These are phyloP conservation scores for Backusella tuberculispora DNA, from an alignment of 192 early-diverging fungal species.

Conservation along the genomic window DNA sequence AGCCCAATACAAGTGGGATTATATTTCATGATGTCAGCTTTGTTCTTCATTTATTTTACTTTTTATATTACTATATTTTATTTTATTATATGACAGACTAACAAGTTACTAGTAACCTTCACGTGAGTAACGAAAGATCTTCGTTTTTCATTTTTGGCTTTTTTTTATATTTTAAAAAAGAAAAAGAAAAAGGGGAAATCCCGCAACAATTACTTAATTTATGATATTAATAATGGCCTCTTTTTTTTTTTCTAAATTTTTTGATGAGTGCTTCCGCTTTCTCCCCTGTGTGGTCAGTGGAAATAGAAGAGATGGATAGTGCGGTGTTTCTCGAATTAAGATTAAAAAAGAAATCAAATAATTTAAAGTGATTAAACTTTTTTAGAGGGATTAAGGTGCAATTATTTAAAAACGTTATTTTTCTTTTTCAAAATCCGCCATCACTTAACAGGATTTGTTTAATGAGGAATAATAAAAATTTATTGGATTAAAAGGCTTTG, in stretches of 20 bases:
- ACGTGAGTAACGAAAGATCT: conserved; percentile 2
- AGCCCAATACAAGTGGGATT: not conserved
- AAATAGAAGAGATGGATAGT: not conserved
- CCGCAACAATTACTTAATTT: not conserved
- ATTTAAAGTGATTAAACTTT: conserved; percentile 5
- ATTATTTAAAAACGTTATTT: not conserved
- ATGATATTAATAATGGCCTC: not conserved
- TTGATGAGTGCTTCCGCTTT: not conserved
- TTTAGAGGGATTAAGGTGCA: not conserved
- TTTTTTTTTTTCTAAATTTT: not conserved
- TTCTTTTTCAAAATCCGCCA: not conserved
- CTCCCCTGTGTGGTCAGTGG: not conserved
- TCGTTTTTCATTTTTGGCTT: not conserved
- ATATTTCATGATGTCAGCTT: not conserved
- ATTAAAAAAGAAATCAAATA: too few species aligned
- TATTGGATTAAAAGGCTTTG: not conserved
- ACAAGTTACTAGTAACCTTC: not conserved
- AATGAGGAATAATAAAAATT: not conserved
- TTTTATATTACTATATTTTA: not conserved
- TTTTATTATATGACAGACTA: not conserved
- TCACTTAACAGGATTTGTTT: conserved; percentile 5
- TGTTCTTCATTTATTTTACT: not conserved
- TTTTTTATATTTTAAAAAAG: not conserved
- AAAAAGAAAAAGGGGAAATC: not conserved
- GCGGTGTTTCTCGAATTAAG: conserved; percentile 6